Conservation (phyloP, 1,139 yeast species). For the Diutina scorzettiae region DNA sequence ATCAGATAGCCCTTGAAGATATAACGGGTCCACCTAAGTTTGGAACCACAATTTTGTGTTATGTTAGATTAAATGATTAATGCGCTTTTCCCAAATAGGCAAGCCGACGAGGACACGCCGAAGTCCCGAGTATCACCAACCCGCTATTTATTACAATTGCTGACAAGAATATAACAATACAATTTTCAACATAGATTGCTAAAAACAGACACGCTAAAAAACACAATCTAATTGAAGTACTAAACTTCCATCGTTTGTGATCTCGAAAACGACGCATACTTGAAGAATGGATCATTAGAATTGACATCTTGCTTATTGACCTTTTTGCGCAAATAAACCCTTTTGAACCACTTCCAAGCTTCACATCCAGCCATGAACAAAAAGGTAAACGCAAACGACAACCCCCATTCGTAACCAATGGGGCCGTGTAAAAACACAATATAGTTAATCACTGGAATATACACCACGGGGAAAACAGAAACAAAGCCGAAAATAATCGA, state of each 20-base stretch:
- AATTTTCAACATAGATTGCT: too few species aligned
- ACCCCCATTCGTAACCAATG: constrained; percentile 4
- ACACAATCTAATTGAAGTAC: too few species aligned
- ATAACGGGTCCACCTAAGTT: too few species aligned
- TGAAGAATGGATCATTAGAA: background rate
- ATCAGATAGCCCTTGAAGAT: too few species aligned
- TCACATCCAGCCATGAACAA: constrained; percentile 4
- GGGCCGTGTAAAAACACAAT: constrained; percentile 4
- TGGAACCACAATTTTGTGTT: too few species aligned
- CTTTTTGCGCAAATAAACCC: constrained; percentile 1
- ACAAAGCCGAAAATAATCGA: background rate
- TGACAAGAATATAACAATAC: too few species aligned
- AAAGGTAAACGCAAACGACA: constrained; percentile 2
- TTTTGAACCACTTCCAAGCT: constrained; percentile 3
- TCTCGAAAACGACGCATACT: constrained; percentile 1
- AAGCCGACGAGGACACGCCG: too few species aligned
- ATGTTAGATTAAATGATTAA: too few species aligned
- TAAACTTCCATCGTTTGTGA: background rate
- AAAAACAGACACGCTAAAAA: too few species aligned
- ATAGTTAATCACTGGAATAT: constrained; percentile 2
- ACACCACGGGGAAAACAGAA: constrained; percentile 3
- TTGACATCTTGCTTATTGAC: background rate
- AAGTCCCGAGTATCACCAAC: too few species aligned
- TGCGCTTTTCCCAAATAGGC: too few species aligned
- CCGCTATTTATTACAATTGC: too few species aligned